phyloP scores from a whole-genome alignment of 345 rosid species.

The Noccaea caerulescens region DNA sequence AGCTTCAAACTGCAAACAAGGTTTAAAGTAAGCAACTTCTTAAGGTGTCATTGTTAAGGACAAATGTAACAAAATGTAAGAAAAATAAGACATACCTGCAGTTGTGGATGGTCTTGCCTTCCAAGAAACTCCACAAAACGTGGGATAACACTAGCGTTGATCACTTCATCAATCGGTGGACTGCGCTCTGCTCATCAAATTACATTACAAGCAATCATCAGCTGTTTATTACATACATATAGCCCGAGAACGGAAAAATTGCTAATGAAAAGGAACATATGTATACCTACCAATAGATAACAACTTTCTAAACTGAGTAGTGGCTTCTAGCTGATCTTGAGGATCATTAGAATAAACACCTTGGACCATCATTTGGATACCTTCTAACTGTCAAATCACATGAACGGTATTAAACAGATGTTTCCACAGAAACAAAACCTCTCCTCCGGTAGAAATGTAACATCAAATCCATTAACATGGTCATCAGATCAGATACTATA shows the following conservation, averaged over 20 bases:
- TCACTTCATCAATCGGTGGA: conserved; percentile 92
- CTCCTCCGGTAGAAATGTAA: background rate
- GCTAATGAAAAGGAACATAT: conserved; percentile 14
- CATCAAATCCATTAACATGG: conserved; percentile 20
- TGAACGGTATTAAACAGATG: conserved; percentile 33
- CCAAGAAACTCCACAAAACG: conserved; percentile 81
- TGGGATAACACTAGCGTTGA: conserved; percentile 77
- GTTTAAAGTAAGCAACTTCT: conserved; percentile 29
- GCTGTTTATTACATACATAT: conserved; percentile 3
- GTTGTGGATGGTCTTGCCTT: conserved; percentile 73
- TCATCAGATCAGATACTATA: conserved; percentile 5
- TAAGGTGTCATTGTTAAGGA: conserved; percentile 9
- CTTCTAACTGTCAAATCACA: conserved; percentile 64
- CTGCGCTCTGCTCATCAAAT: conserved; percentile 60
- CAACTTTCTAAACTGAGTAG: conserved; percentile 78
- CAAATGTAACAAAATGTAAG: conserved; percentile 15
- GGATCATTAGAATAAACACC: conserved; percentile 76
- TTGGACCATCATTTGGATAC: conserved; percentile 74
- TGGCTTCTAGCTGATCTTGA: conserved; percentile 67
- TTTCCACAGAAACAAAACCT: conserved; percentile 15
- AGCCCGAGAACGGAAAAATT: background rate
- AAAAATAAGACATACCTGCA: conserved; percentile 55
- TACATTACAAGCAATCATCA: conserved; percentile 26
- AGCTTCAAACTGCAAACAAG: conserved; percentile 71
- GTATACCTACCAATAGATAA: conserved; percentile 65